Conservation (phyloP, 306 rosid genomes). For the Astragalus membranaceus region DNA sequence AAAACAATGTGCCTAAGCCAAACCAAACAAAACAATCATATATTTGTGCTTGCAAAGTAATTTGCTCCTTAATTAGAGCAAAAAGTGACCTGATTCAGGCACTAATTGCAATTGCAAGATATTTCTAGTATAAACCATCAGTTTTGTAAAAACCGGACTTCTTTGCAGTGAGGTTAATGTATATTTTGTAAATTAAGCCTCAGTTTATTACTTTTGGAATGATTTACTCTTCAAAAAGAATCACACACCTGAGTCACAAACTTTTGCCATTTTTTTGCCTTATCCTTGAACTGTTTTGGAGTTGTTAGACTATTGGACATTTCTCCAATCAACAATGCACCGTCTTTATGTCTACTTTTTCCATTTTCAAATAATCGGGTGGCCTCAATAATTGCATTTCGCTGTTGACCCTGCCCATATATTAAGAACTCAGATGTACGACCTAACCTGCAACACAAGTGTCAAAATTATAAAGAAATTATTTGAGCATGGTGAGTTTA, state of each 20-base stretch:
- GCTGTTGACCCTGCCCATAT: conserved; percentile 91
- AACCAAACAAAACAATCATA: background rate
- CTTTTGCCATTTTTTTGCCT: conserved; percentile 87
- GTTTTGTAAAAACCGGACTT: background rate
- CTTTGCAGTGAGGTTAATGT: background rate
- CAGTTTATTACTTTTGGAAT: background rate
- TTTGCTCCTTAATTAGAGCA: background rate
- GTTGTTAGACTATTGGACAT: conserved; percentile 28
- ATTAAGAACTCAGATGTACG: conserved; percentile 84
- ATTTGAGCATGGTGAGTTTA: background rate
- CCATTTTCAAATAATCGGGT: conserved; percentile 54
- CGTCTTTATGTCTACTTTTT: conserved; percentile 32
- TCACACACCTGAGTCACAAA: conserved; percentile 75
- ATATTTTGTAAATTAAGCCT: background rate
- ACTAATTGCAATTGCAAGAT: background rate
- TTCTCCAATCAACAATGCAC: conserved; percentile 34
- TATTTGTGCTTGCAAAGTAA: background rate
- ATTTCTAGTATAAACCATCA: background rate
- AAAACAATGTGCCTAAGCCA: background rate
- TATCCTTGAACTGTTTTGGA: conserved; percentile 66
- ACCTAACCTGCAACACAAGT: conserved; percentile 50
- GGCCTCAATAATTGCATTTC: conserved; percentile 88
- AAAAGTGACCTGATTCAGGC: background rate
- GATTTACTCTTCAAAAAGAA: conserved; percentile 6
- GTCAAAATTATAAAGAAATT: background rate